Base-by-base conservation (phyloP, 1,284 basidiomycete genomes). In the Malassezia vespertilionis region DNA sequence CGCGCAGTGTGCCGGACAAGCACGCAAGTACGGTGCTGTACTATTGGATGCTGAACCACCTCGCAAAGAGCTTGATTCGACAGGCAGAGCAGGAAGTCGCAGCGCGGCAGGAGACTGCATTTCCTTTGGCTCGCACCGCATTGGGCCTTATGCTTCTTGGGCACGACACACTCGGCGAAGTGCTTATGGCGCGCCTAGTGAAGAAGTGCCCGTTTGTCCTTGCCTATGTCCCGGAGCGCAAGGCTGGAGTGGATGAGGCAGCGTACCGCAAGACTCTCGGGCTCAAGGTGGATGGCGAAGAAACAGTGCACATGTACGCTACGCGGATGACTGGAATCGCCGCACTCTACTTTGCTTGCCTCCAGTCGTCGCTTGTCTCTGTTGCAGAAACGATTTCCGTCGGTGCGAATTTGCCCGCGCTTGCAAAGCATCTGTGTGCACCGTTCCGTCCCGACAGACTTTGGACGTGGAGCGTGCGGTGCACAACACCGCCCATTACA, bases 71-170 rank as follows among this genome's bases (percentile, higher is more conserved):
- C 28, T 80, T 97, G 48, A 80, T 96, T 34, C 78, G 84, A 27
- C 93, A 96, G 75, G 89, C 90, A 6, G 89, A 95, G 73, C 84
- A 82, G 0, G 91, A 97, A 72, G 86, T 95, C 5, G 81, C 84
- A 2, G 88, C 87, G 2, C 86, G 90, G 71, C 81, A 84, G 58
- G 80, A 81, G 28, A 83, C 83, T 8, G 89, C 88, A 0, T 77
- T 79, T 35, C 90, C 91, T 0, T 77, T 96, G 9, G 86, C 84
- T 0, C 78, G 80, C 21, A 79, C 95, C 4, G 75, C 84, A 0
- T 75, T 82, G 36, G 80, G 79, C 42, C 75, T 91, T 17, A 72
- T 89, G 12, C 42, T 74, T 14, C 58, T 76, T 58, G 69, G 77
- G 57, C 60, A 79, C 80, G 49, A 75, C 72, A 63, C 76, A 63